A percentile compares a stretch with the other conserved stretches of the same genome.
Evolutionary conservation across 2,329 filamentous ascomycete species (phyloP).

Genomic region (Ceratocystis alfenasii): DNA sequence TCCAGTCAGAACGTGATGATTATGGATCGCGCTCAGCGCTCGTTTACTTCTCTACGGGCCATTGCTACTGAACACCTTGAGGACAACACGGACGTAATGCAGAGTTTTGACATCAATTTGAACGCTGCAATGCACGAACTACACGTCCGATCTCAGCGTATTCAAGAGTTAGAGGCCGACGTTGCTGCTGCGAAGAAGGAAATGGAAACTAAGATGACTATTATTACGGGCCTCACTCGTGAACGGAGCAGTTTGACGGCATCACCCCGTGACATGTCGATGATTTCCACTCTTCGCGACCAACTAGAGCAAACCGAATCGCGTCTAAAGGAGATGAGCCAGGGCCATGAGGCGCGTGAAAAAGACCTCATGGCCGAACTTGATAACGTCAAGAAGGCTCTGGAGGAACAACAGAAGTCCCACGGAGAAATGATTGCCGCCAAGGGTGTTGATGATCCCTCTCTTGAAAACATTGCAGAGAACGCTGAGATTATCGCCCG

Average conservation of each 20-base stretch:
- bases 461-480: conserved; percentile 16
- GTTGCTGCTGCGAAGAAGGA: conserved; percentile 77
- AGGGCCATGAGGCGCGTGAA: conserved; percentile 61
- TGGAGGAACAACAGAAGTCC: conserved; percentile 19
- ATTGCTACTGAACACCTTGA: conserved; percentile 82
- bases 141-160: conserved; percentile 72
- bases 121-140: conserved; percentile 89
- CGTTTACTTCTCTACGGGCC: conserved; percentile 78
- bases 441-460: conserved; percentile 8
- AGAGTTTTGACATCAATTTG: conserved; percentile 84
- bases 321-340: conserved; percentile 61
- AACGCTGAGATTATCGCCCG: conserved; percentile 36
- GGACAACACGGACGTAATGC: conserved; percentile 66
- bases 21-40: conserved; percentile 82
- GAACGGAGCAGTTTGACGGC: conserved; percentile 81
- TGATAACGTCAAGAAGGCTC: conserved; percentile 32
- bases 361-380: conserved; percentile 62
- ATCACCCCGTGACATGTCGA: conserved; percentile 79
- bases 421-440: conserved; percentile 5
- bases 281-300: conserved; percentile 75
- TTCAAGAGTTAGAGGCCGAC: conserved; percentile 79
- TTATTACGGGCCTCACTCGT: conserved; percentile 85
- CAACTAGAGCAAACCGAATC: conserved; percentile 80
- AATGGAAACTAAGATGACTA: conserved; percentile 92
- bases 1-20: conserved; percentile 80